Evolutionary conservation across 1,284 basidiomycete genomes (phyloP).

Genomic region (Takashimella koratensis): DNA sequence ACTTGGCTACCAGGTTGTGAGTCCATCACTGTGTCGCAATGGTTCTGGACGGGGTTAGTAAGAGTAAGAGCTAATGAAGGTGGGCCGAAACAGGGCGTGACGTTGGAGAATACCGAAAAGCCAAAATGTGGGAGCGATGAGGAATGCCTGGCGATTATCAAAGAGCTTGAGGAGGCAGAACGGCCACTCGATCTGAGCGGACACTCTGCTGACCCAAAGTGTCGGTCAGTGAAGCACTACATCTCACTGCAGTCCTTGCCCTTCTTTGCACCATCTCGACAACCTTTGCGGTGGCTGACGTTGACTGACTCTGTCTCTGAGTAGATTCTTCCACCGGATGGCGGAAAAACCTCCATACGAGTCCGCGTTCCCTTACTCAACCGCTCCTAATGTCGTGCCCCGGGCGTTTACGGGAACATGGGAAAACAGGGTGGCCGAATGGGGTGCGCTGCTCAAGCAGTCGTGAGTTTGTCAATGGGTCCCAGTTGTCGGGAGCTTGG

Average conservation of each 20-base stretch:
- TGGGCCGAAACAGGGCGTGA: constrained; percentile 85
- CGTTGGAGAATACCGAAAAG: constrained; percentile 88
- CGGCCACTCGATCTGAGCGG: constrained; percentile 66
- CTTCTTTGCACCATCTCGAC: background rate
- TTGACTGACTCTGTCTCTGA: too few species aligned
- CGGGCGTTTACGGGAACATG: constrained; percentile 59
- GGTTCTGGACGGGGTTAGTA: too few species aligned
- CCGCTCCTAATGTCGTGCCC: constrained; percentile 76
- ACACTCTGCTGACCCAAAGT: constrained; percentile 83
- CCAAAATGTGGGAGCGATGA: constrained; percentile 66
- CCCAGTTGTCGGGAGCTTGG: too few species aligned
- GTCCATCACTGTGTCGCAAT: too few species aligned
- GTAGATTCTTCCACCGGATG: constrained; percentile 82
- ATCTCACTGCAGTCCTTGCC: too few species aligned
- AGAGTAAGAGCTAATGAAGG: too few species aligned
- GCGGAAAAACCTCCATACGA: constrained; percentile 67
- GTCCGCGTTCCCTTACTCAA: constrained; percentile 68
- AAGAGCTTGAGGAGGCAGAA: constrained; percentile 63
- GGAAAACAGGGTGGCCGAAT: constrained; percentile 65
- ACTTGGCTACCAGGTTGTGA: constrained; percentile 54
- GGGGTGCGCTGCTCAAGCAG: constrained; percentile 79
- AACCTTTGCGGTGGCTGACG: too few species aligned
- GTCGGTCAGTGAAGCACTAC: constrained; percentile 57
- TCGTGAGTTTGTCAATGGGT: too few species aligned
- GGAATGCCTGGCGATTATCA: constrained; percentile 45